These are phyloP conservation scores for Phytophthora syringae DNA, from an alignment of 352 stramenopile species.

Conservation along the genomic window DNA sequence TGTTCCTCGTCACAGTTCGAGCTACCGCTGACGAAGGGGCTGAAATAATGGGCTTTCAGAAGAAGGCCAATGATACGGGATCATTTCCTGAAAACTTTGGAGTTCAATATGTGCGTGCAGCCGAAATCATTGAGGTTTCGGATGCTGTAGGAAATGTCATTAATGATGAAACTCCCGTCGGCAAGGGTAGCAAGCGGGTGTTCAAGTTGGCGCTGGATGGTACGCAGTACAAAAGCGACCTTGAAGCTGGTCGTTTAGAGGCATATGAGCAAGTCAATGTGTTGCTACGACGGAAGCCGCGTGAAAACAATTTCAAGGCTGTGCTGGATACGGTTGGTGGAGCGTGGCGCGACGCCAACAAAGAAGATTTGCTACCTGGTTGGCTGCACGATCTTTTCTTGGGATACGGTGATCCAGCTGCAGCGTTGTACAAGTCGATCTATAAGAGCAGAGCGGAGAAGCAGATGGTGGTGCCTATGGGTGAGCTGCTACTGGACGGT, in stretches of 20 bases:
- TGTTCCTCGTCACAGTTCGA: constrained; percentile 93
- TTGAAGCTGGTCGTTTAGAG: constrained; percentile 57
- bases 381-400: constrained; percentile 97
- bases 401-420: constrained; percentile 91
- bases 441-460: constrained; percentile 50
- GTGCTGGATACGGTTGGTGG: constrained; percentile 91
- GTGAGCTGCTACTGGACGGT: constrained; percentile 53
- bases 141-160: constrained; percentile 84
- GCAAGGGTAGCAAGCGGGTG: constrained; percentile 79
- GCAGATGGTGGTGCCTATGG: constrained; percentile 43
- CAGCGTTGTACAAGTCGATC: constrained; percentile 78
- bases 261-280: constrained; percentile 94
- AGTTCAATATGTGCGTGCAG: constrained; percentile 78
- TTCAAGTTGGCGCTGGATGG: constrained; percentile 93
- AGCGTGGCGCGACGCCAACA: constrained; percentile 32
- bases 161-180: constrained; percentile 41
- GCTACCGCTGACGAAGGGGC: constrained; percentile 68
- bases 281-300: constrained; percentile 88
- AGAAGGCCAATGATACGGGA: constrained; percentile 31
- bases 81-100: constrained; percentile 91
- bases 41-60: constrained; percentile 65
- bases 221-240: constrained; percentile 94
- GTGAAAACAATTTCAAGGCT: constrained; percentile 96
- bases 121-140: constrained; percentile 80
- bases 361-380: constrained; percentile 73